A percentile compares a stretch with the other conserved stretches of the same genome.
Conservation (phyloP, 2,329 filamentous ascomycete species). For the Paecilomyces variotii region DNA sequence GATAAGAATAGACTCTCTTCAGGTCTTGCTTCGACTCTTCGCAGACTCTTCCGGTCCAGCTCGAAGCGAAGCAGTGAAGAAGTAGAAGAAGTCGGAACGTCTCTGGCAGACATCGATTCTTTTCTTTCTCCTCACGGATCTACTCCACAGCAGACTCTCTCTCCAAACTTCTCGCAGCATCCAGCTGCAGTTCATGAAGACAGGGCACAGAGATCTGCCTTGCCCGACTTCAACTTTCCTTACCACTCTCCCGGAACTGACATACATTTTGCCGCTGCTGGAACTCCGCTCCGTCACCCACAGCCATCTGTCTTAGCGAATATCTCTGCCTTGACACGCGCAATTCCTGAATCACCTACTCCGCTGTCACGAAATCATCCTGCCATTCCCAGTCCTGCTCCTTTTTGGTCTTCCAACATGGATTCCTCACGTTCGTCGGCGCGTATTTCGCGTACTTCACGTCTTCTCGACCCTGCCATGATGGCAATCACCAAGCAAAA, state of each 20-base stretch:
- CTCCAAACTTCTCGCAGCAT: background rate
- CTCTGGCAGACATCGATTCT: background rate
- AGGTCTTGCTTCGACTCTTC: conserved; percentile 5
- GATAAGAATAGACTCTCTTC: conserved; percentile 4
- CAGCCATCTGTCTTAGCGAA: background rate
- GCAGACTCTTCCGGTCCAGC: conserved; percentile 7
- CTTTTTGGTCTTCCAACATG: conserved; percentile 4
- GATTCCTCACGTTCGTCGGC: conserved; percentile 10
- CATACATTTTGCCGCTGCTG: background rate
- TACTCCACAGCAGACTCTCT: background rate
- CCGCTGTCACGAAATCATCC: background rate
- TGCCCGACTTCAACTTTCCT: background rate
- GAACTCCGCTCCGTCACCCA: background rate
- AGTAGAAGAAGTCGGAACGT: background rate
- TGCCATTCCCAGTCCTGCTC: conserved; percentile 9
- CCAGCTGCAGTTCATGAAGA: background rate
- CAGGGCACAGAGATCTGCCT: background rate
- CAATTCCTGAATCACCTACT: background rate
- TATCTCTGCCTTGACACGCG: background rate
- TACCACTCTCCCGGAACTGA: background rate
- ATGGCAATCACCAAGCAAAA: conserved; percentile 41
- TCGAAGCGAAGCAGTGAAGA: conserved; percentile 1
- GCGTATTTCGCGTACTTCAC: conserved; percentile 23
- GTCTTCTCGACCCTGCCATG: conserved; percentile 34
- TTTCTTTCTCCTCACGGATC: background rate